Evolutionary conservation across 2,329 filamentous ascomycete species (phyloP), one percentile per base, ranked within the genome.

Genomic region (Ophiostoma tasmaniense): DNA sequence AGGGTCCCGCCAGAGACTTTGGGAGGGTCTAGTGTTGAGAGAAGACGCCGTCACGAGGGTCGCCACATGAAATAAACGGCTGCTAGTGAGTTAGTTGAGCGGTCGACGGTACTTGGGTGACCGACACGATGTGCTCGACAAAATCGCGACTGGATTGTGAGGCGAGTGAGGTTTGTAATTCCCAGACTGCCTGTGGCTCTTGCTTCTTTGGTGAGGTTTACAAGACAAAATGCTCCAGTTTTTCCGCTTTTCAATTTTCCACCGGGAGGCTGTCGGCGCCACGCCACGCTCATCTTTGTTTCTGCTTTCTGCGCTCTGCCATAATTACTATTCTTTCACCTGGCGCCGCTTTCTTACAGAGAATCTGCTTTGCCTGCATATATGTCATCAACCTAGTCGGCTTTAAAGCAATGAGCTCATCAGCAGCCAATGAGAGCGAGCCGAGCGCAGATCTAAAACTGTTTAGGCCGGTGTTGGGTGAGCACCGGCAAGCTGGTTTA

Each of bases 361-460:
- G 2, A 13, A 39, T 14, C 25, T 25, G 22, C 13, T 55, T 61
- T 25, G 3, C 25, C 17, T 30, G 13, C 55, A 33, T 61, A n/a
- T 52, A 55, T 45, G 50, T 4, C n/a, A 25, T 55, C 50, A 10
- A 25, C 45, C 45, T 71, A 66, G 66, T 61, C 55, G 35, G 5
- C 50, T 28, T 61, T 65, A 13, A 62, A 39, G 66, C 64, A 66
- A 71, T 71, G 69, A 66, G 30, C 67, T 70, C 71, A 71, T 69
- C 66, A 45, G 37, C 25, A 45, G 66, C 71, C 71, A 70, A 71
- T 71, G 37, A 39, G 17, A 64, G 17, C 17, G 14, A 33, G 11
- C 39, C 37, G 25, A 25, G 28, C 20, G 8, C 35, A 30, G 59
- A 55, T 55, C 50, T 28, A 55, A 28, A 55, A 55, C 50, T 61